Percentiles rank a stretch among this genome's conserved stretches.
phyloP scores from a whole-genome alignment of 163 green algal species.

The Volvox carteri region DNA sequence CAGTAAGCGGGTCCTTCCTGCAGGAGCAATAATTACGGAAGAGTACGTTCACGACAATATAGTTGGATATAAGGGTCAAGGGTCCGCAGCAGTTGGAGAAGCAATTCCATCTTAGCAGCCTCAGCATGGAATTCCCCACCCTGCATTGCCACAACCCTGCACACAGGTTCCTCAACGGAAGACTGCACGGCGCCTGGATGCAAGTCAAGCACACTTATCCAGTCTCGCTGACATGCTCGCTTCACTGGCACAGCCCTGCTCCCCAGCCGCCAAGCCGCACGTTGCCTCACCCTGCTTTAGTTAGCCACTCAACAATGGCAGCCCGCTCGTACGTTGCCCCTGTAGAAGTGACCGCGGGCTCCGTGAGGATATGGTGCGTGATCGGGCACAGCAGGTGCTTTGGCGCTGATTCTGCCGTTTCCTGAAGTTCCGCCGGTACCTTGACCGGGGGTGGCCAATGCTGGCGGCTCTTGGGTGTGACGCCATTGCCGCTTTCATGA shows the following conservation, averaged over 20 bases:
- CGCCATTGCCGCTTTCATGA: background rate
- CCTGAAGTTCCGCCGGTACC: slow-evolving; percentile 15
- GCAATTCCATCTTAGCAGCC: too few species aligned
- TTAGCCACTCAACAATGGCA: slow-evolving; percentile 79
- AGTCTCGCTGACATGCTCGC: too few species aligned
- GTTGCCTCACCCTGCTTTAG: slow-evolving; percentile 48
- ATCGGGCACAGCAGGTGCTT: slow-evolving; percentile 67
- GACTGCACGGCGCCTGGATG: too few species aligned
- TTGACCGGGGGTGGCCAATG: slow-evolving; percentile 43
- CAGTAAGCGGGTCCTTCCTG: slow-evolving; percentile 60
- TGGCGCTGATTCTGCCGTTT: slow-evolving; percentile 48
- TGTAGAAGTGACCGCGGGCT: slow-evolving; percentile 71
- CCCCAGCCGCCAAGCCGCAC: background rate
- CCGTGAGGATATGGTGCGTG: slow-evolving; percentile 62
- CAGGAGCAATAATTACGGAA: too few species aligned
- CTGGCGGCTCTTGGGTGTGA: background rate
- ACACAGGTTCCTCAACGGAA: too few species aligned
- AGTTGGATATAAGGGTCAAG: too few species aligned
- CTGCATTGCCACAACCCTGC: too few species aligned
- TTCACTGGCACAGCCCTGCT: too few species aligned
- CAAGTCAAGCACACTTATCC: too few species aligned
- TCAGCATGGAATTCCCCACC: too few species aligned
- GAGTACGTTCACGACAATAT: too few species aligned
- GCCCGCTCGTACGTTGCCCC: slow-evolving; percentile 76
- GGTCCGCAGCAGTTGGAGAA: too few species aligned